Evolutionary conservation across 352 stramenopile species (phyloP).

Genomic region (Phytophthora hybrid): DNA sequence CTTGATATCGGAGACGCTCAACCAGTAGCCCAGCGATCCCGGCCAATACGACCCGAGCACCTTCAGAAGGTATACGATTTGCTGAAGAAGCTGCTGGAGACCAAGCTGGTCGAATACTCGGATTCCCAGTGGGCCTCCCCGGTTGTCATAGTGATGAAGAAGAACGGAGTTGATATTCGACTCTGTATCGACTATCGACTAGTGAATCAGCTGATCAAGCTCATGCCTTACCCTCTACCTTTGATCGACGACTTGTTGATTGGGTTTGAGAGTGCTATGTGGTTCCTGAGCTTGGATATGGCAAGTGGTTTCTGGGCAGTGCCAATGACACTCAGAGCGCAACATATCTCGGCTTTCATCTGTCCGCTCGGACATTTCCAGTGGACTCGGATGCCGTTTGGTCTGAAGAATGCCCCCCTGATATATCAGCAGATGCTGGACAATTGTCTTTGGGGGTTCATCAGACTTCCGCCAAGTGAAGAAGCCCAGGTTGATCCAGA

Average conservation of each 20-base stretch:
- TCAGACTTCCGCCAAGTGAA: background rate
- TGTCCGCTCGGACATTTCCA: background rate
- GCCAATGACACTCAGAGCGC: too few relatives aligned
- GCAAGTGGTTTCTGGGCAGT: too few relatives aligned
- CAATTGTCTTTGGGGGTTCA: background rate
- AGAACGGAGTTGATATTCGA: background rate
- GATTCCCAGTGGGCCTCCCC: background rate
- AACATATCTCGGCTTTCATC: background rate
- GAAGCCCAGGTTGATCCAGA: background rate
- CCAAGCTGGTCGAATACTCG: background rate
- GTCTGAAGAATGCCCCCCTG: background rate
- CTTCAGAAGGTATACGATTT: too few relatives aligned
- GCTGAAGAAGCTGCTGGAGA: too few relatives aligned
- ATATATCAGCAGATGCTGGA: background rate
- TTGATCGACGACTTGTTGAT: too few relatives aligned
- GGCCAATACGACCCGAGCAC: background rate
- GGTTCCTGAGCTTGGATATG: too few relatives aligned
- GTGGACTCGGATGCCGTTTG: slow-evolving; percentile 6
- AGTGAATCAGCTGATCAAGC: too few relatives aligned
- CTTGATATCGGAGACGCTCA: too few relatives aligned
- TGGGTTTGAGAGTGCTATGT: too few relatives aligned
- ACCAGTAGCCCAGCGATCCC: too few relatives aligned
- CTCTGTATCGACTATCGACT: background rate
- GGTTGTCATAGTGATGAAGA: background rate
- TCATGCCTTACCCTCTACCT: too few relatives aligned